Evolutionary conservation across 441 rosid genomes (phyloP), one percentile per base, ranked within the genome.

Genomic region (Erodium trifolium): DNA sequence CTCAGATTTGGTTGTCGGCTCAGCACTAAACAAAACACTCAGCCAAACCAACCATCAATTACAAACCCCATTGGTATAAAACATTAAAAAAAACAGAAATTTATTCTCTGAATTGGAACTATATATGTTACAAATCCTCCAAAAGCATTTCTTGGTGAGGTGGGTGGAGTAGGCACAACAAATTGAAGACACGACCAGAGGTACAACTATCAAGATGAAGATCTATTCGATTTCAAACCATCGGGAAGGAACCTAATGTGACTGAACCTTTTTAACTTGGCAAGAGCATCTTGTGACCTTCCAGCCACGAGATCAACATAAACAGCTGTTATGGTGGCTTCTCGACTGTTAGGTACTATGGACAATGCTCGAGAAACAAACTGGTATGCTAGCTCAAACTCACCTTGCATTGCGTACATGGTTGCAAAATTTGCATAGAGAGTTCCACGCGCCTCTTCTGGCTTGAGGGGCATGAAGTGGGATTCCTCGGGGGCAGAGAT

Each of bases 361-460:
- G 84, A 69, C 66, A 92, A 72, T 1, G 96, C 94, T 67, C 81
- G 83, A 3, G 69, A 67, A 47, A 82, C 85, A 60, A 88, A 82
- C 65, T 82, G 78, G 53, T 78, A 79, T 9, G 99, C 98, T 57
- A 77, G 82, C 65, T 87, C 87, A 13, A 83, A 72, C 51, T 86
- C 96, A 53, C 98, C 98, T 77, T 87, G 89, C 39, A 82, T 60
- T 16, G 98, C 97, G 39, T 49, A 80, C 76, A 82, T 73, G 0
- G 82, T 77, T 0, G 98, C 96, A 37, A 94, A 84, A 84, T 94
- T 84, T 47, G 89, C 83, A 34, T 83, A 91, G 41, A 93, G 92
- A 19, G 76, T 77, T 60, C 96, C 99, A 3, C 87, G 87, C 37
- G 98, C 97, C 83, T 84, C 97, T 78, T 85, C 93, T 8, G 98